These are phyloP conservation scores for Pochonia chlamydosporia DNA, from an alignment of 2,329 filamentous ascomycete species.

Conservation along the genomic window DNA sequence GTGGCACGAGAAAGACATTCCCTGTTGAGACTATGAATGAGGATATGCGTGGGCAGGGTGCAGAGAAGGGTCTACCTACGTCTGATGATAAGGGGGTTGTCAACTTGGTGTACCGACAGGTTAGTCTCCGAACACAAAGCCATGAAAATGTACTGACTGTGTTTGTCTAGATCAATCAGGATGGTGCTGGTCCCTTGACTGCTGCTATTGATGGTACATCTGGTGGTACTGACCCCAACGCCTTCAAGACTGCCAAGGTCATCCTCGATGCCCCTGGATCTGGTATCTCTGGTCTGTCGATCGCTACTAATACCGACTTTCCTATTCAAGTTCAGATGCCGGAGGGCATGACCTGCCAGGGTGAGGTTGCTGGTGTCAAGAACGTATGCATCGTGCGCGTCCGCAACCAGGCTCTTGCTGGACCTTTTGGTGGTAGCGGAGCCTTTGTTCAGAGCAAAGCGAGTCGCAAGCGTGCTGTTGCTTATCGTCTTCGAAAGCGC, in stretches of 20 bases:
- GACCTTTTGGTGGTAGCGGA: slow-evolving; percentile 57
- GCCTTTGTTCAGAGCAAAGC: slow-evolving; percentile 53
- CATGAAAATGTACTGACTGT: neutral
- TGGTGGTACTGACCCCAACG: slow-evolving; percentile 52
- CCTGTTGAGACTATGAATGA: slow-evolving; percentile 46
- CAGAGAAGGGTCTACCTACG: slow-evolving; percentile 51
- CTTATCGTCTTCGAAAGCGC: slow-evolving; percentile 22
- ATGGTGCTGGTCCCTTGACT: slow-evolving; percentile 58
- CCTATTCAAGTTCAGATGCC: slow-evolving; percentile 61
- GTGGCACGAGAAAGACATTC: slow-evolving; percentile 26
- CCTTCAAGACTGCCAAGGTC: slow-evolving; percentile 55
- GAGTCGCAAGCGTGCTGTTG: slow-evolving; percentile 52
- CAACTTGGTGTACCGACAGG: slow-evolving; percentile 55
- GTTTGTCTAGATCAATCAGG: slow-evolving; percentile 57
- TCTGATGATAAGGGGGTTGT: slow-evolving; percentile 53
- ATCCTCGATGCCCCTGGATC: slow-evolving; percentile 56
- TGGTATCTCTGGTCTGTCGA: slow-evolving; percentile 49
- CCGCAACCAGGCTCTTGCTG: slow-evolving; percentile 51
- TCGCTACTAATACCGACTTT: slow-evolving; percentile 57
- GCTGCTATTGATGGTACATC: slow-evolving; percentile 58
- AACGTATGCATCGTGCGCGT: slow-evolving; percentile 58
- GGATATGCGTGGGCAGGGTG: slow-evolving; percentile 47
- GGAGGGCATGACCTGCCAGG: slow-evolving; percentile 60
- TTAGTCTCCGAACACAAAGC: slow-evolving; percentile 6
- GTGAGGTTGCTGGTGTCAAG: slow-evolving; percentile 48